Percentiles rank a stretch among this genome's conserved stretches.
Evolutionary conservation across 225 moss, liverwort and hornwort species (phyloP).

Genomic region (Physcomitrium patens): DNA sequence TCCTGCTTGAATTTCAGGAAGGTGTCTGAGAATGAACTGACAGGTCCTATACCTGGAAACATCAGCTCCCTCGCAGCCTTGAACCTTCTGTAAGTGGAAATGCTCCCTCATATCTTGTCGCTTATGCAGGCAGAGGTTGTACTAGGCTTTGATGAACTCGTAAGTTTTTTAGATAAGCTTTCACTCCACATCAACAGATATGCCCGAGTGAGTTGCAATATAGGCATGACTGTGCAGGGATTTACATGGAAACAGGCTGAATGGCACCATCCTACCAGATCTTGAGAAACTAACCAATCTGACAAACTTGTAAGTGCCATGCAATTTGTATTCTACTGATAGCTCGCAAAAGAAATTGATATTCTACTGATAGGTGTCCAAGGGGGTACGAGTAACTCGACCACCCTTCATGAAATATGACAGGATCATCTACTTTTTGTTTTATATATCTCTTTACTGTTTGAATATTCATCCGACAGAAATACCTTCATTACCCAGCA

Average conservation of each 20-base stretch:
- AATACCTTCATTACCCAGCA: neutral
- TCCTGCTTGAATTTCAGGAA: constrained; percentile 45
- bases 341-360: too few relatives aligned
- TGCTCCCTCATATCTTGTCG: neutral
- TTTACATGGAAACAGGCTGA: constrained; percentile 53
- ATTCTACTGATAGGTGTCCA: constrained; percentile 61
- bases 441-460: too few relatives aligned
- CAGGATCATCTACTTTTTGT: too few relatives aligned
- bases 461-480: too few relatives aligned
- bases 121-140: neutral
- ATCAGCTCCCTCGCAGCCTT: constrained; percentile 65
- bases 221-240: constrained; percentile 38
- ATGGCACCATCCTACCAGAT: constrained; percentile 57
- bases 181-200: neutral
- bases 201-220: constrained; percentile 8
- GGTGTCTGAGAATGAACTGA: constrained; percentile 55
- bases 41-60: constrained; percentile 57
- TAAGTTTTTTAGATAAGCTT: constrained; percentile 6
- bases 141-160: neutral
- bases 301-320: constrained; percentile 55
- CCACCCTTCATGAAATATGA: constrained; percentile 37
- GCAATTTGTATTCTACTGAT: neutral
- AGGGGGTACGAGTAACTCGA: constrained; percentile 45
- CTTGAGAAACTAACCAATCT: constrained; percentile 66
- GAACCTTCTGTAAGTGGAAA: constrained; percentile 52